Percentiles rank a stretch among this genome's conserved stretches.
Conservation (phyloP, 164 flowering plant genomes). For the Liquidambar formosana region DNA sequence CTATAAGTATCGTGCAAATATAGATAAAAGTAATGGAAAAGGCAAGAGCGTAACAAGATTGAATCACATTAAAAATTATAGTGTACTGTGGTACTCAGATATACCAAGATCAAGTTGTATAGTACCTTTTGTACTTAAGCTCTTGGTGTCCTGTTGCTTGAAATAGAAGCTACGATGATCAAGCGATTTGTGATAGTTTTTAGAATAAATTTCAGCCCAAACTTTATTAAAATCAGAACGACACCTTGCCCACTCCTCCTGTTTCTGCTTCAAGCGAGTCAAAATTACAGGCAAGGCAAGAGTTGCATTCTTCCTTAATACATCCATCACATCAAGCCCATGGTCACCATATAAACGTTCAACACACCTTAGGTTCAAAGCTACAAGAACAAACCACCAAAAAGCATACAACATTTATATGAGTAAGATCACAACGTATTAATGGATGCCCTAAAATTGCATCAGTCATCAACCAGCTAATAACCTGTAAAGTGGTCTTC, state of each 20-base stretch:
- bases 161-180: conserved; percentile 98
- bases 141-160: conserved; percentile 97
- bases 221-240: conserved; percentile 90
- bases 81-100: too few relatives aligned
- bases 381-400: conserved; percentile 39
- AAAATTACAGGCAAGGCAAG: conserved; percentile 84
- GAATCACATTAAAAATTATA: too few relatives aligned
- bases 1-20: too few relatives aligned
- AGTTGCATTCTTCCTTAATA: conserved; percentile 74
- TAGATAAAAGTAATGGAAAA: too few relatives aligned
- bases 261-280: conserved; percentile 92
- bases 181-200: conserved; percentile 91
- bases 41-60: too few relatives aligned
- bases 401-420: neutral
- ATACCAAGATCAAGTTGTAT: neutral
- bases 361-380: conserved; percentile 81
- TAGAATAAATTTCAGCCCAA: conserved; percentile 89
- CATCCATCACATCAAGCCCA: conserved; percentile 95
- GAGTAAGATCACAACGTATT: neutral
- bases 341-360: conserved; percentile 97
- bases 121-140: conserved; percentile 89
- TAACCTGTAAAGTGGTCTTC: conserved; percentile 80
- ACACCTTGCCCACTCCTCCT: conserved; percentile 90
- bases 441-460: neutral
- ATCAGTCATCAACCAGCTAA: conserved; percentile 6